These are phyloP conservation scores for Protomyces inouyei DNA, from an alignment of 1,139 yeast genomes.

Conservation along the genomic window DNA sequence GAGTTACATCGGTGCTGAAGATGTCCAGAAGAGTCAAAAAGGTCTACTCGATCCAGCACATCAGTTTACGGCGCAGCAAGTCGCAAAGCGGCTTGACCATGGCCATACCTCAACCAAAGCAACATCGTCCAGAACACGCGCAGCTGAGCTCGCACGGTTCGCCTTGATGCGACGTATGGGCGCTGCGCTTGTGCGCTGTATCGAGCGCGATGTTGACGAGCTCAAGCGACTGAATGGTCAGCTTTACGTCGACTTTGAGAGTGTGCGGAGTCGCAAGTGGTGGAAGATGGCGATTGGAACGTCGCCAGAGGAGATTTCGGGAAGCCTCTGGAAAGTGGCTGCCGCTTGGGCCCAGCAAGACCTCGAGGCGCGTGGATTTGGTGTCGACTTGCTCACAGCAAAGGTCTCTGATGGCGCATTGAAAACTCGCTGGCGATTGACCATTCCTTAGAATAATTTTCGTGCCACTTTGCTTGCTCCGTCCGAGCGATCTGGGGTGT, in stretches of 20 bases:
- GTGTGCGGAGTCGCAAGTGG: background rate
- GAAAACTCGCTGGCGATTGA: background rate
- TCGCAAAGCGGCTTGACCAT: background rate
- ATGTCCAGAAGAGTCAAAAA: background rate
- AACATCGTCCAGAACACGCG: background rate
- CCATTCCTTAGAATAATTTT: conserved; percentile 1
- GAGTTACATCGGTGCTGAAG: background rate
- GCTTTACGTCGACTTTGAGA: background rate
- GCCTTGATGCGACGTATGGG: background rate
- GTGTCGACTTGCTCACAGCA: background rate
- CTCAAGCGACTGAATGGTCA: background rate
- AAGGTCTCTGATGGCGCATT: background rate
- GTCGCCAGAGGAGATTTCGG: background rate
- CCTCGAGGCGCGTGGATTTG: background rate
- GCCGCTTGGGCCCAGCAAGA: background rate
- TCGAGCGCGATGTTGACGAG: background rate
- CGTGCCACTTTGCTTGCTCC: conserved; percentile 9
- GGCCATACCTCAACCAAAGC: background rate
- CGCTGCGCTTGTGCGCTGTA: background rate
- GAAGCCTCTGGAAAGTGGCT: background rate
- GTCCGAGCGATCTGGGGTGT: background rate
- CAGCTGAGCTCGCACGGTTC: background rate
- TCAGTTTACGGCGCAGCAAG: background rate
- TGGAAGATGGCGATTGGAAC: background rate
- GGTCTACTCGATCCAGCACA: background rate